Conservation (phyloP, 1,284 basidiomycete species). For the Violaceomyces palustris region DNA sequence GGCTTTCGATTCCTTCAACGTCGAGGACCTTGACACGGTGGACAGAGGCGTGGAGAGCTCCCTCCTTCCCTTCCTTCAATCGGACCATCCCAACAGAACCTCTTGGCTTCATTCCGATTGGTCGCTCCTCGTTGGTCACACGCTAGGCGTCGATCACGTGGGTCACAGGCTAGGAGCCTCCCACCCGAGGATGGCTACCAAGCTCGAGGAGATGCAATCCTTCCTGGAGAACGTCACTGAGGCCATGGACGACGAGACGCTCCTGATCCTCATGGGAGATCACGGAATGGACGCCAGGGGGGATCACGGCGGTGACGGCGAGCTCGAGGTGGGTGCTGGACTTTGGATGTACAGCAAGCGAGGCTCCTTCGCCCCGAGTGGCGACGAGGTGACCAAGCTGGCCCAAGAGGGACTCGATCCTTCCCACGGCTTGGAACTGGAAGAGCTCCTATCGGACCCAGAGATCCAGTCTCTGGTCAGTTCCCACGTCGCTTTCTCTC, state of each 20-base stretch:
- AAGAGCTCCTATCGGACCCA: constrained; percentile 4
- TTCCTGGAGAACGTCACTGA: constrained; percentile 28
- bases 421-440: too few species aligned
- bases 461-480: constrained; percentile 5
- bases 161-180: constrained; percentile 90
- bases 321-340: constrained; percentile 76
- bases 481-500: constrained; percentile 25
- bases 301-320: constrained; percentile 90
- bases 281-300: constrained; percentile 95
- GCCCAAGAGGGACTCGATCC: too few species aligned
- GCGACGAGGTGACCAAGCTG: too few species aligned
- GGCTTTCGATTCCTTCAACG: constrained; percentile 95
- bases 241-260: constrained; percentile 46
- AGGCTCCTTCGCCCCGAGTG: too few species aligned
- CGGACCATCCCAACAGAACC: constrained; percentile 11
- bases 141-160: constrained; percentile 94
- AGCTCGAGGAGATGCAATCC: constrained; percentile 63
- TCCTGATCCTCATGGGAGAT: constrained; percentile 87
- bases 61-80: constrained; percentile 72
- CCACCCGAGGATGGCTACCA: constrained; percentile 77
- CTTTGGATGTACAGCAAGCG: constrained; percentile 72
- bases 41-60: constrained; percentile 80
- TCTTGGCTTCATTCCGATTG: constrained; percentile 53
- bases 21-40: constrained; percentile 93
- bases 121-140: constrained; percentile 86